Evolutionary conservation across 306 rosid genomes (phyloP).

Genomic region (Quercus glauca): DNA sequence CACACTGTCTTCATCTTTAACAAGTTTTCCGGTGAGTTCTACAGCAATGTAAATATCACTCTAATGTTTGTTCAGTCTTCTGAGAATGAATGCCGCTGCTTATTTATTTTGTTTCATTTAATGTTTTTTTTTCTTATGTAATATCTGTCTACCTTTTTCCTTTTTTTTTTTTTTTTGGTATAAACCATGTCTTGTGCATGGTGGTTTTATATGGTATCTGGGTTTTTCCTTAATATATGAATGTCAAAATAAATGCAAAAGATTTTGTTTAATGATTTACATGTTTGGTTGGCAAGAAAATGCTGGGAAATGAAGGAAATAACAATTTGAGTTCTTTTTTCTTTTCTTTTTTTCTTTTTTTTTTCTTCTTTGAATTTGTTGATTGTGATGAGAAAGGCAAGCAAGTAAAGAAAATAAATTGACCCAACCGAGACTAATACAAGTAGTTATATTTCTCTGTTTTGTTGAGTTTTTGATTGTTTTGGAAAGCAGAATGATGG

Average conservation of each 20-base stretch:
- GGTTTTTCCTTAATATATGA: neutral
- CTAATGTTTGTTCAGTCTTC: too few species aligned
- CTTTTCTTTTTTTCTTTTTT: neutral
- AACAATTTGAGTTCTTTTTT: neutral
- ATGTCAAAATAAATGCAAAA: neutral
- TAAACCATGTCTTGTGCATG: neutral
- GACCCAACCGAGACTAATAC: neutral
- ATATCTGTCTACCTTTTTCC: too few species aligned
- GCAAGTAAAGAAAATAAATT: neutral
- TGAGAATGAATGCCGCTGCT: too few species aligned
- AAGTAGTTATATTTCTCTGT: neutral
- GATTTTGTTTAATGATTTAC: neutral
- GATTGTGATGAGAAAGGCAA: neutral
- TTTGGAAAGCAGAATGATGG: neutral
- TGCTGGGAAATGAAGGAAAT: neutral
- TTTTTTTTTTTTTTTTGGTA: neutral
- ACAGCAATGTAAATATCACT: too few species aligned
- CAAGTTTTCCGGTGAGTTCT: neutral
- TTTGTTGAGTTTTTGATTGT: neutral
- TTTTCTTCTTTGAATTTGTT: neutral
- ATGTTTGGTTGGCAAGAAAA: conserved; percentile 18
- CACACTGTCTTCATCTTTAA: neutral
- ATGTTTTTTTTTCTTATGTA: too few species aligned
- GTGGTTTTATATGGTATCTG: neutral
- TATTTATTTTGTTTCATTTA: too few species aligned